Conservation (phyloP, 2,329 filamentous ascomycete species). For the Claviceps fusiformis region DNA sequence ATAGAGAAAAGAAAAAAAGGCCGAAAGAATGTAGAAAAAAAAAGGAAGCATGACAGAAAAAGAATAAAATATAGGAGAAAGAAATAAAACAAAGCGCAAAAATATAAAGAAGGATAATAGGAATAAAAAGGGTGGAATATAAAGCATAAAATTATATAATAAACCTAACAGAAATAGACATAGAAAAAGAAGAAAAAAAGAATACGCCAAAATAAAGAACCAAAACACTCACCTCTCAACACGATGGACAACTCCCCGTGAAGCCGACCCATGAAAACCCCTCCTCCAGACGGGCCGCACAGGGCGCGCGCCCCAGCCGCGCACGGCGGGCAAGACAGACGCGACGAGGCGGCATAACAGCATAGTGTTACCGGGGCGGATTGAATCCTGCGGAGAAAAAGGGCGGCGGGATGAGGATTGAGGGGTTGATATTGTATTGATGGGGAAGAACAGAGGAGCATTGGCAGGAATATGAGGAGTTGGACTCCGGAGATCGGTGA, state of each 20-base stretch:
- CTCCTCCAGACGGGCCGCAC: slow-evolving; percentile 4
- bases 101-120: neutral
- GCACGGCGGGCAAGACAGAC: neutral
- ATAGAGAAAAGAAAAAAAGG: no score
- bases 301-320: neutral
- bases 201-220: no score
- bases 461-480: no score
- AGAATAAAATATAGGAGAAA: neutral
- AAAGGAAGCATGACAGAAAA: neutral
- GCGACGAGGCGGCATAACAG: neutral
- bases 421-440: no score
- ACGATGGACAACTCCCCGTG: slow-evolving; percentile 32
- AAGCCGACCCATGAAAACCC: slow-evolving; percentile 22
- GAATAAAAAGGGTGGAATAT: neutral
- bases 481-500: neutral
- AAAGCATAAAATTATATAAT: no score
- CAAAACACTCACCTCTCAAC: slow-evolving; percentile 24
- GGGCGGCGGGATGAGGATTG: no score
- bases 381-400: no score
- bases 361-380: no score
- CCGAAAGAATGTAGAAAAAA: neutral
- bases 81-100: neutral
- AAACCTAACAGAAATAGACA: no score
- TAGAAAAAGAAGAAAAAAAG: neutral
- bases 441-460: no score